Conservation (phyloP, 768 basidiomycete species). For the Suillus subalutaceus region DNA sequence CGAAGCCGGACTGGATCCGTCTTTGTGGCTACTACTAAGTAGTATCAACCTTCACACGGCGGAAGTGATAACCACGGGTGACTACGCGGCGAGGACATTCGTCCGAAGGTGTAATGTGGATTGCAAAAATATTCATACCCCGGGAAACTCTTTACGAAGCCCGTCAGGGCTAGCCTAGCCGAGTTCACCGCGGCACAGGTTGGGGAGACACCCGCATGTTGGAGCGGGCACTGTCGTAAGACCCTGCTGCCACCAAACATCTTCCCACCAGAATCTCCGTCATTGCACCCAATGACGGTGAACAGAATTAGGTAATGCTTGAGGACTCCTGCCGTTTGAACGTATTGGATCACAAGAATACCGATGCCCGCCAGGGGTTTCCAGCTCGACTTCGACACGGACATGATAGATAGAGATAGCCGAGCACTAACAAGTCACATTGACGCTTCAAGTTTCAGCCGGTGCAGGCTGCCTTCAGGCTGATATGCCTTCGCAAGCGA, state of each 20-base stretch:
- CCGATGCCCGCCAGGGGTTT: background rate
- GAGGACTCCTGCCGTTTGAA: background rate
- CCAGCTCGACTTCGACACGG: background rate
- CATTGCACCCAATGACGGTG: background rate
- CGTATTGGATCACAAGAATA: background rate
- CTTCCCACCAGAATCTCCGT: slow-evolving; percentile 24
- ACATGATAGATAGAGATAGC: background rate
- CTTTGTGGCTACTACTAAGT: too few species aligned
- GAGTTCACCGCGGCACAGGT: background rate
- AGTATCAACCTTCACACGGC: too few species aligned
- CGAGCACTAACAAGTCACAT: background rate
- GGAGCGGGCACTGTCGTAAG: background rate
- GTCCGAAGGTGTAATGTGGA: background rate
- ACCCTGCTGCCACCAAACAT: slow-evolving; percentile 14
- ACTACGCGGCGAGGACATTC: background rate
- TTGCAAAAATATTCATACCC: background rate
- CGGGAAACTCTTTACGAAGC: too few species aligned
- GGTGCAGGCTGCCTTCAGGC: background rate
- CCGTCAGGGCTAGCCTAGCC: background rate
- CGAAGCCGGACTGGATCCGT: background rate
- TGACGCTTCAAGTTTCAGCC: background rate
- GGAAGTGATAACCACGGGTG: background rate
- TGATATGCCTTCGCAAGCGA: background rate
- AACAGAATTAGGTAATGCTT: background rate
- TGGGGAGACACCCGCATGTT: background rate